Evolutionary conservation across 805 yeast species (phyloP).

Genomic region (Nakazawaea wyomingensis): DNA sequence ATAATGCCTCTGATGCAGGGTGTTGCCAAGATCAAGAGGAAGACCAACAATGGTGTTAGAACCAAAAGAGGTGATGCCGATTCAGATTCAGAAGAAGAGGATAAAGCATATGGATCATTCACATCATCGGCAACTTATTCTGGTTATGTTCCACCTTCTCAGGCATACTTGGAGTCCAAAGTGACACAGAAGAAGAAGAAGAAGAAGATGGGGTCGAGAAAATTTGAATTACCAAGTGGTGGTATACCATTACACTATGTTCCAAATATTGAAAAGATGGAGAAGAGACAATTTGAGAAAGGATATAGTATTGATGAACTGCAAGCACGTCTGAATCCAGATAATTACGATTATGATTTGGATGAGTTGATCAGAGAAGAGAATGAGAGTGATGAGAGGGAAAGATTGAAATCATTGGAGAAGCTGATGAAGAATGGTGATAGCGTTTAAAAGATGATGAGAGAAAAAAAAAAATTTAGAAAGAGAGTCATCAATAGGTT

Average conservation of each 20-base stretch:
- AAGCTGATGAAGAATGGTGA: background rate
- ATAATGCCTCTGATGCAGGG: conserved; percentile 13
- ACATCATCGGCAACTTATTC: no score
- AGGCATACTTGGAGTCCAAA: conserved; percentile 4
- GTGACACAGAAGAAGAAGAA: conserved; percentile 5
- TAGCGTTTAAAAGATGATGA: background rate
- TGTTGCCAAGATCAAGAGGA: conserved; percentile 10
- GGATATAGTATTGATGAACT: conserved; percentile 24
- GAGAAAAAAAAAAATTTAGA: no score
- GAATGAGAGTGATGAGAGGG: conserved; percentile 19
- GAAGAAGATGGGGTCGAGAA: background rate
- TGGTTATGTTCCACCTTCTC: conserved; percentile 6
- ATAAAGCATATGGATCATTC: background rate
- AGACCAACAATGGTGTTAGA: conserved; percentile 1
- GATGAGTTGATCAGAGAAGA: conserved; percentile 40
- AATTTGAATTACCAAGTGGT: background rate
- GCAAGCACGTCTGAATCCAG: conserved; percentile 28
- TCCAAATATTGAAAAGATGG: conserved; percentile 1
- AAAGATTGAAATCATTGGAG: conserved; percentile 8
- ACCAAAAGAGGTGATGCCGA: no score
- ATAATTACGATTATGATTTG: conserved; percentile 40
- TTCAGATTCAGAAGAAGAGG: conserved; percentile 1
- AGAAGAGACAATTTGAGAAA: conserved; percentile 9
- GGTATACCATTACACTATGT: conserved; percentile 8
- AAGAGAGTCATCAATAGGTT: no score